Conservation (phyloP, 352 stramenopile species). For the Phytophthora multivora region DNA sequence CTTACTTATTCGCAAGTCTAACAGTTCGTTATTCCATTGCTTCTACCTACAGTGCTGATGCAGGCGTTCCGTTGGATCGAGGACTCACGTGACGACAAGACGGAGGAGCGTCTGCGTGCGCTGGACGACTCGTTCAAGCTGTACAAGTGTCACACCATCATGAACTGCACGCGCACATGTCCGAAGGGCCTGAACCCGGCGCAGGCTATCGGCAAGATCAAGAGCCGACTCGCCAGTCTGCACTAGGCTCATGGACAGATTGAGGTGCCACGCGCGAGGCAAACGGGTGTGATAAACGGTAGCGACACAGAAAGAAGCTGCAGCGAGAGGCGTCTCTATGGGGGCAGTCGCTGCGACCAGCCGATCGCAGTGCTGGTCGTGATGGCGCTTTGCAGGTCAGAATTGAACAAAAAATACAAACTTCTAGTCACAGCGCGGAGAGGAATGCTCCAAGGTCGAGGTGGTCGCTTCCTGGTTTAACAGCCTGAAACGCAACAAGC, state of each 20-base stretch:
- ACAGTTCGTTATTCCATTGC: background rate
- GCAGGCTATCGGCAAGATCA: slow-evolving; percentile 98
- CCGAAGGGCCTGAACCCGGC: slow-evolving; percentile 99
- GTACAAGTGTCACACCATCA: slow-evolving; percentile 99
- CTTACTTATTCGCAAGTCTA: background rate
- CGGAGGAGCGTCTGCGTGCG: slow-evolving; percentile 93
- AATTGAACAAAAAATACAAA: slow-evolving; percentile 38
- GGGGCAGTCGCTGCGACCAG: slow-evolving; percentile 13
- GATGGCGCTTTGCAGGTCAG: slow-evolving; percentile 1
- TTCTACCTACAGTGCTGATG: slow-evolving; percentile 76
- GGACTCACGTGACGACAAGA: slow-evolving; percentile 98
- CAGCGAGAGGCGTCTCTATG: slow-evolving; percentile 22
- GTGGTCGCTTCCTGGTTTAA: slow-evolving; percentile 11
- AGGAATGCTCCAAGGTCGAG: background rate
- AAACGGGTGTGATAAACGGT: slow-evolving; percentile 21
- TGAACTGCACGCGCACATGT: slow-evolving; percentile 99
- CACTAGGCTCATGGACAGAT: slow-evolving; percentile 49
- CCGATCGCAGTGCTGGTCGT: slow-evolving; percentile 31
- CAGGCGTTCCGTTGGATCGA: slow-evolving; percentile 99
- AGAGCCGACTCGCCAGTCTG: slow-evolving; percentile 92
- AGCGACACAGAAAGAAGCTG: slow-evolving; percentile 31
- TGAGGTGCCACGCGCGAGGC: slow-evolving; percentile 2
- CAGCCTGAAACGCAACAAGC: slow-evolving; percentile 22
- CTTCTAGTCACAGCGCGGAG: slow-evolving; percentile 5
- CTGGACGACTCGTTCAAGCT: slow-evolving; percentile 99